These are phyloP conservation scores for Cladophialophora carrionii DNA, from an alignment of 2,329 filamentous ascomycete genomes.

Conservation along the genomic window DNA sequence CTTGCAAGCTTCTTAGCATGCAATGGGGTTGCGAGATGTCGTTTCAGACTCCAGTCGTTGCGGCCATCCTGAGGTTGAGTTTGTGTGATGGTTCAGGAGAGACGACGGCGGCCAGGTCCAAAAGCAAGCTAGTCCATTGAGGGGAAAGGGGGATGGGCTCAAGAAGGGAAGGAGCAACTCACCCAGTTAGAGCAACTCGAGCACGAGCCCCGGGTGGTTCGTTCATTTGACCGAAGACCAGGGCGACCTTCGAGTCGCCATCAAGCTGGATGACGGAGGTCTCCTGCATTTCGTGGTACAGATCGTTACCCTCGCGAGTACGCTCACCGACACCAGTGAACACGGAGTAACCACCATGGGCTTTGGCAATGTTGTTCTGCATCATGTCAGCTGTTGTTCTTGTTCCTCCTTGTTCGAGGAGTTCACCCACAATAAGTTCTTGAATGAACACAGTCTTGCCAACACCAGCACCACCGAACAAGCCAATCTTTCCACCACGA, in stretches of 20 bases:
- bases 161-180: conserved; percentile 56
- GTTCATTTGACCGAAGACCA: conserved; percentile 99
- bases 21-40: background rate
- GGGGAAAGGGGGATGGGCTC: too few species aligned
- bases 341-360: conserved; percentile 99
- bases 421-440: conserved; percentile 77
- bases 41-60: background rate
- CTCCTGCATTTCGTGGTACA: conserved; percentile 99
- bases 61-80: too few species aligned
- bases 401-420: conserved; percentile 4
- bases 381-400: conserved; percentile 26
- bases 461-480: conserved; percentile 99
- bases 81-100: too few species aligned
- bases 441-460: conserved; percentile 99
- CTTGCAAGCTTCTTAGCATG: background rate
- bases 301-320: conserved; percentile 99
- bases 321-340: conserved; percentile 99
- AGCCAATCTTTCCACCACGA: conserved; percentile 99
- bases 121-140: too few species aligned
- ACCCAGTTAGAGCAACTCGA: conserved; percentile 88
- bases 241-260: conserved; percentile 97
- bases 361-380: conserved; percentile 99
- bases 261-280: conserved; percentile 99
- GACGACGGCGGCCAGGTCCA: too few species aligned
- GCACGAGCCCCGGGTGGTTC: conserved; percentile 99